These are phyloP conservation scores for Psidium guajava DNA, from an alignment of 345 rosid genomes.

Conservation along the genomic window DNA sequence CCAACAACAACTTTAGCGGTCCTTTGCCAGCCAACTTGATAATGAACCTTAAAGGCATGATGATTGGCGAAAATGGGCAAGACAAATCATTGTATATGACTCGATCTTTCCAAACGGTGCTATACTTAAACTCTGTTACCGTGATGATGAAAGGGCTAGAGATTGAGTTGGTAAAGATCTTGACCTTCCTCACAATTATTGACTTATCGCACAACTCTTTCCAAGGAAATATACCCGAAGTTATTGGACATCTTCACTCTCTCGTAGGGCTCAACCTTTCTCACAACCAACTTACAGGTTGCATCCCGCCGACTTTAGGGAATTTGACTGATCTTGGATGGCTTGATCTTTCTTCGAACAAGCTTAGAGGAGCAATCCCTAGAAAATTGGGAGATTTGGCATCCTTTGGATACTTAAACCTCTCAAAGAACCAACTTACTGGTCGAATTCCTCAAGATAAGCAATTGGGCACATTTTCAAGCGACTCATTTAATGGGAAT, in stretches of 20 bases:
- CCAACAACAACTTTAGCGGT: not conserved
- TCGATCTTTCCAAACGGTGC: fast-evolving
- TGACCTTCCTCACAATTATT: not conserved
- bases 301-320: not conserved
- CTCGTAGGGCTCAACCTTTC: not conserved
- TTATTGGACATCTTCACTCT: not conserved
- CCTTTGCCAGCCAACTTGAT: not conserved
- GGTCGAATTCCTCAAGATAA: not conserved
- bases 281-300: not conserved
- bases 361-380: not conserved
- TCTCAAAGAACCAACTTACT: not conserved
- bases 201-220: not conserved
- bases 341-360: not conserved
- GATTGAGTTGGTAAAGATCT: not conserved
- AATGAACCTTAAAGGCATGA: not conserved
- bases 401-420: not conserved
- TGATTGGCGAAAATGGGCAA: not conserved
- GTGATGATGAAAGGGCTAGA: not conserved
- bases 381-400: not conserved
- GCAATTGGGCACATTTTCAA: not conserved
- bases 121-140: not conserved
- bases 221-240: not conserved
- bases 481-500: not conserved
- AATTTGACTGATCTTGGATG: not conserved
- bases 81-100: not conserved